Evolutionary conservation across 2,329 filamentous ascomycete genomes (phyloP).

Genomic region (Monosporascus sp.): DNA sequence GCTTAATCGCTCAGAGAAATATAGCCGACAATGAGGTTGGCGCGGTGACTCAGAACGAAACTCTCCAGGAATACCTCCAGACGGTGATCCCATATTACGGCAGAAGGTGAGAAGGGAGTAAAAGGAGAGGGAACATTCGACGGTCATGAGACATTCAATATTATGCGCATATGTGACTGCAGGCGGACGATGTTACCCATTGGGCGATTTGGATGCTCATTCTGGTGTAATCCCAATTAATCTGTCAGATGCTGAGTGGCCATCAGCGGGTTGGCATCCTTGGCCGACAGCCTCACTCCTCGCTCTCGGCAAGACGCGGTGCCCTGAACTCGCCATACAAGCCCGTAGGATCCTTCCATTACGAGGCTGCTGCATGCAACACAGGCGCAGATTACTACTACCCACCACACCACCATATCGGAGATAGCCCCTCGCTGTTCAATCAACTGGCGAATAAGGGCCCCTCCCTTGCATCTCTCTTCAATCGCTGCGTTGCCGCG

Average conservation of each 20-base stretch:
- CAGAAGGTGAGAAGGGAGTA: no score
- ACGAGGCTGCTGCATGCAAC: constrained; percentile 31
- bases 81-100: no score
- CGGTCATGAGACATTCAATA: not conserved
- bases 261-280: constrained; percentile 10
- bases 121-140: no score
- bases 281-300: constrained; percentile 31
- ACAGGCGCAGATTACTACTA: constrained; percentile 21
- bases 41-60: no score
- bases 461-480: not conserved
- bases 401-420: constrained; percentile 22
- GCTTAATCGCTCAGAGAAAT: no score
- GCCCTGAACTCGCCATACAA: not conserved
- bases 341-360: constrained; percentile 18
- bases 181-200: not conserved
- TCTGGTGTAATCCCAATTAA: not conserved
- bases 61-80: no score
- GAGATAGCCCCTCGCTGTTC: constrained; percentile 26
- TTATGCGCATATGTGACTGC: not conserved
- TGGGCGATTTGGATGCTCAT: not conserved
- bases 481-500: no score
- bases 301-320: constrained; percentile 22
- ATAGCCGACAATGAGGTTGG: no score
- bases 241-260: not conserved
- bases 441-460: not conserved